Evolutionary conservation across 352 stramenopile species (phyloP), one percentile per base, ranked within the genome.

Genomic region (Globisporangium radiosum): DNA sequence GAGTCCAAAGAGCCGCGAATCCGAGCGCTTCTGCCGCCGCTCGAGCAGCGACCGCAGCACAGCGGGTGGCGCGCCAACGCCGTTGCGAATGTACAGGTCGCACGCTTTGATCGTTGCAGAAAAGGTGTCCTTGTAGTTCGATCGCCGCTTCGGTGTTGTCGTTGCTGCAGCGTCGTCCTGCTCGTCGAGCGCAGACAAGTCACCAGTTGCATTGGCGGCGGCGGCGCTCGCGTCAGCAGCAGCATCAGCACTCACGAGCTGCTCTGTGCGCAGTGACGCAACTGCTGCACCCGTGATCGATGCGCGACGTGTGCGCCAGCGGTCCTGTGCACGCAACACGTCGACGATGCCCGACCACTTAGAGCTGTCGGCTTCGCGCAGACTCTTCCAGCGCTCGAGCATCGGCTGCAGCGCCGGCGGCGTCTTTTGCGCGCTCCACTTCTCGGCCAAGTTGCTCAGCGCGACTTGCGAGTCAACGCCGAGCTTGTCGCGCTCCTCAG

Each of bases 261-360:
- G 47, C 33, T 51, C 57, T 9, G 54, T 38, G 13, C 33, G 44
- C 11, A 40, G n/a, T 11, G 40, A 4, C 15, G 17, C 44, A 39
- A 9, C 40, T 17, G 9, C 40, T 25, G 17, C 13, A n/a, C 48
- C 33, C 19, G n/a, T 66, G 51, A 86, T 65, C 1, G 81, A 90
- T 10, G 78, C 74, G 56, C 78, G 68, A n/a, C 81, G 67, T 56
- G 66, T 67, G 65, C 73, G 66, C 73, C 73, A 83, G 14, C 71
- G 69, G 53, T 68, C 61, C 49, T 95, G 86, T 33, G 86, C 86
- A 25, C 85, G 78, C 42, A 95, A 55, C 0, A 95, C 79, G 56
- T 92, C 78, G 3, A 95, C 85, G 37, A 95, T 85, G 1, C 86
- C 86, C 14, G 81, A 88, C 86, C 86, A 95, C 57, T 92, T 94